Percentiles rank a stretch among this genome's conserved stretches.
Conservation (phyloP, 345 rosid species). For the Raphanus sativus region DNA sequence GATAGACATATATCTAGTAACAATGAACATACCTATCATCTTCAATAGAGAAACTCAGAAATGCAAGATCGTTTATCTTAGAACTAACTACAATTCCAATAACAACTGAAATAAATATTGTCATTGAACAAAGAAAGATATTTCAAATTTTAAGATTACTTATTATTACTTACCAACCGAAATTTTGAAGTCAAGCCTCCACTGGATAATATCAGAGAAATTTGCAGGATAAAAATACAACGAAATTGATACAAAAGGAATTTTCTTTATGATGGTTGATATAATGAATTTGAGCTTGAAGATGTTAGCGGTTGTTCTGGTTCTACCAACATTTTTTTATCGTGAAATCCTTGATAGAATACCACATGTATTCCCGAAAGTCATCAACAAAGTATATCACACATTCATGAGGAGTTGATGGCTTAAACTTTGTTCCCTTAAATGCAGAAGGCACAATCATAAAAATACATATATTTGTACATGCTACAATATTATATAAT, state of each 20-base stretch:
- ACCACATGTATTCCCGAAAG: background rate
- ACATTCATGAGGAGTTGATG: background rate
- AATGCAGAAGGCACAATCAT: background rate
- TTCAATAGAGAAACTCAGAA: too few relatives aligned
- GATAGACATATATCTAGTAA: too few relatives aligned
- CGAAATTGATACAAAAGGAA: background rate
- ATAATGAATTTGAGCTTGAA: background rate
- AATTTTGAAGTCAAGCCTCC: background rate
- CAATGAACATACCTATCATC: background rate
- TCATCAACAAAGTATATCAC: background rate
- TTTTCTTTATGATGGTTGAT: background rate
- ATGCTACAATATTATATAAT: background rate
- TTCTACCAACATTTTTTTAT: background rate
- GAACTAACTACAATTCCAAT: background rate
- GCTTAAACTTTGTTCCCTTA: background rate
- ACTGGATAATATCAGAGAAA: background rate
- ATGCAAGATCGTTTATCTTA: background rate
- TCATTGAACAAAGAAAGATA: background rate
- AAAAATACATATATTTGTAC: background rate
- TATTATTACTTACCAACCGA: background rate
- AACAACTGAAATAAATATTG: background rate
- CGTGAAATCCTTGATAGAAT: background rate
- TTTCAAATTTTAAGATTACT: background rate
- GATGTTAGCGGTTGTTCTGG: background rate
- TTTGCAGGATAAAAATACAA: background rate